Evolutionary conservation across 2,329 filamentous ascomycete genomes (phyloP).

Genomic region (Tolypocladium pustulatum): DNA sequence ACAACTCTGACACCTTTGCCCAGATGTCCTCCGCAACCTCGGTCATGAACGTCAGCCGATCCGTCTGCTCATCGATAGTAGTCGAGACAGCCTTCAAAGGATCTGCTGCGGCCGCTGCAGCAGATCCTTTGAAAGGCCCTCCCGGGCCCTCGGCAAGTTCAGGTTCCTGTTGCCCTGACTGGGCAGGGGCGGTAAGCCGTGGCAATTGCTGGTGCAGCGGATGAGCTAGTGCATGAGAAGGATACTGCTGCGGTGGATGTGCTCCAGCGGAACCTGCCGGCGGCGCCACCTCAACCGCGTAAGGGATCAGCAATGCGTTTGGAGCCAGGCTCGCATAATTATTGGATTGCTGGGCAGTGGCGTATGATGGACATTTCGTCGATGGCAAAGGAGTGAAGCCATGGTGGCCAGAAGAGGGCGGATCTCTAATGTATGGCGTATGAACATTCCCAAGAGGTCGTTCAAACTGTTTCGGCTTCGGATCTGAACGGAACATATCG

Average conservation of each 20-base stretch:
- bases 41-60: conserved; percentile 41
- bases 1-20: conserved; percentile 45
- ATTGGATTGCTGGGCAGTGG: background rate
- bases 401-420: background rate
- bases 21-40: conserved; percentile 50
- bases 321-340: background rate
- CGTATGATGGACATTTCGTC: background rate
- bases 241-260: background rate
- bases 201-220: background rate
- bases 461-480: conserved; percentile 11
- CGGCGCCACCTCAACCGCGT: background rate
- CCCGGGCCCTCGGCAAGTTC: background rate
- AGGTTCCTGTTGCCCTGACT: background rate
- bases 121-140: no score
- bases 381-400: background rate
- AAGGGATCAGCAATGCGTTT: background rate
- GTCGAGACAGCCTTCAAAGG: no score
- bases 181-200: background rate
- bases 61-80: conserved; percentile 20
- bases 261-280: background rate
- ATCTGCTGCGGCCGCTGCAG: background rate
- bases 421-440: background rate
- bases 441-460: background rate
- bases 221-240: background rate
- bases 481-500: conserved; percentile 60